Evolutionary conservation across 2,329 filamentous ascomycete genomes (phyloP).

Genomic region (Pestalotiopsis sp.): DNA sequence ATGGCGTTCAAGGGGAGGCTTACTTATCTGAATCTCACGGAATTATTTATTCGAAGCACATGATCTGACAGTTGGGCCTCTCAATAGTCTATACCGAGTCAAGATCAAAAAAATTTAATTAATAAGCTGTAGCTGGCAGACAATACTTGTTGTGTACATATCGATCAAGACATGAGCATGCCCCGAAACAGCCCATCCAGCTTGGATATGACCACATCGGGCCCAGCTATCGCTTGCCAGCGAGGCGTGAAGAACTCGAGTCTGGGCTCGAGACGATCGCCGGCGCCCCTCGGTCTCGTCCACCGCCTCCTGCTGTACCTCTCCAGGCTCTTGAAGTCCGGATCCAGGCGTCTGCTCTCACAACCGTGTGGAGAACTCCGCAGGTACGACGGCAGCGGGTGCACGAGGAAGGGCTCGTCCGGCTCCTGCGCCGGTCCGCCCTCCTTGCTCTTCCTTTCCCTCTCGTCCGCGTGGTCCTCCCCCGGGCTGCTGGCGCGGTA

Average conservation of each 20-base stretch:
- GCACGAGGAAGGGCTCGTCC: constrained; percentile 13
- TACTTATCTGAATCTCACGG: neutral
- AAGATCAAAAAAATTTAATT: neutral
- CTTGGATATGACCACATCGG: neutral
- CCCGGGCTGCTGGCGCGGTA: constrained; percentile 12
- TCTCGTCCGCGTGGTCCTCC: neutral
- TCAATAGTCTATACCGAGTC: neutral
- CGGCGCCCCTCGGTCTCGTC: neutral
- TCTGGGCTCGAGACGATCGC: constrained; percentile 7
- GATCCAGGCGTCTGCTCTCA: neutral
- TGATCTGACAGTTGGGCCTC: neutral
- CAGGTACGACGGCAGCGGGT: neutral
- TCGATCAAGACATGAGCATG: neutral
- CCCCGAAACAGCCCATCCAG: constrained; percentile 4
- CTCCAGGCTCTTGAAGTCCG: constrained; percentile 8
- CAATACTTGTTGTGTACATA: neutral
- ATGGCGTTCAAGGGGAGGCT: neutral
- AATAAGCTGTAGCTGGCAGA: neutral
- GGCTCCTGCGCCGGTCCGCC: neutral
- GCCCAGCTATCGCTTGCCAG: constrained; percentile 1
- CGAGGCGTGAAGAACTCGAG: constrained; percentile 13
- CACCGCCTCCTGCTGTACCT: constrained; percentile 14
- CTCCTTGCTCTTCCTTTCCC: neutral
- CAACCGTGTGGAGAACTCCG: neutral
- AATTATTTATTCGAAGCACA: neutral